Conservation (phyloP, 306 rosid species). For the Delonix regia region DNA sequence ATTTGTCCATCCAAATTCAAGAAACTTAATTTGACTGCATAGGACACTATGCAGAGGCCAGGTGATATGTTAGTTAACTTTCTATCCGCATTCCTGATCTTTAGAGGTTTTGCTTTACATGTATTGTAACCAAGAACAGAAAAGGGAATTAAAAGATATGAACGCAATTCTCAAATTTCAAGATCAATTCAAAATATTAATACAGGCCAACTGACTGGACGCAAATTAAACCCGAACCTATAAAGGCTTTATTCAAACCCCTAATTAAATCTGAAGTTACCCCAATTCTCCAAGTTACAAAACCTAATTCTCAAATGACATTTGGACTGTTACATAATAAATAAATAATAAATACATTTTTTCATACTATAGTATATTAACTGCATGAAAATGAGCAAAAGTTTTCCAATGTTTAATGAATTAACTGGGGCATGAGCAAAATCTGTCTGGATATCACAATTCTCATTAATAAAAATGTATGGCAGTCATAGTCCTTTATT, state of each 20-base stretch:
- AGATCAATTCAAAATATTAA: neutral
- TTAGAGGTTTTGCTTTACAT: conserved; percentile 3
- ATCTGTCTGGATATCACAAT: neutral
- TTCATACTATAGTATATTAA: neutral
- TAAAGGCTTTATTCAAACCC: neutral
- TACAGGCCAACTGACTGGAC: neutral
- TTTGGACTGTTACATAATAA: neutral
- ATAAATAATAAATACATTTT: too few relatives aligned
- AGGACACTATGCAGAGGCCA: neutral
- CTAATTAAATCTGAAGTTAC: neutral
- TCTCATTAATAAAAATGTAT: conserved; percentile 5
- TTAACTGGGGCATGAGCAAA: neutral
- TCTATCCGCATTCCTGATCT: neutral
- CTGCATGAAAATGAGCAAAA: neutral
- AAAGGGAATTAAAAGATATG: neutral
- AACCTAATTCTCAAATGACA: neutral
- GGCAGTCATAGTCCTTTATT: neutral
- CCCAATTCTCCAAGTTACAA: neutral
- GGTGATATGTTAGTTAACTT: conserved; percentile 9
- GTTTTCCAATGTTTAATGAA: neutral
- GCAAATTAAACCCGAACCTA: neutral
- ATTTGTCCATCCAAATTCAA: neutral
- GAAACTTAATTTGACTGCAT: conserved; percentile 8
- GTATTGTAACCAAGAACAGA: neutral
- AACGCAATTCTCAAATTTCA: neutral